Evolutionary conservation across 768 basidiomycete genomes (phyloP), one percentile per base, ranked within the genome.

Genomic region (Gloeostereum incarnatum): DNA sequence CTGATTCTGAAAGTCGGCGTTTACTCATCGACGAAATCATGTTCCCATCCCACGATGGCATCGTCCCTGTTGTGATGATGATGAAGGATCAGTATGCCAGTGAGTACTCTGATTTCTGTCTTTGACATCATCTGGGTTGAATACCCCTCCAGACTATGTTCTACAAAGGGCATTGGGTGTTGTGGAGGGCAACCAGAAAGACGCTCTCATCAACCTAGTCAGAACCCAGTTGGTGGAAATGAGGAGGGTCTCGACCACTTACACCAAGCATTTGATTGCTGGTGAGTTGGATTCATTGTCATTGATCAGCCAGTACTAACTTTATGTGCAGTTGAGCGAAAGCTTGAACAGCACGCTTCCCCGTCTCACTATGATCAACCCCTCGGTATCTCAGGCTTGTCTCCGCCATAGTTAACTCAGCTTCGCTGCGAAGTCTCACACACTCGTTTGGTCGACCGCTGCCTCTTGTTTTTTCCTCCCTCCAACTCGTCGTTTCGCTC

Each of bases 41-140:
- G 62, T 56, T 62, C 2, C 61, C 71, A 9, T 72, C 71, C 44
- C 62, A 68, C 20, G 81, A 88, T 45, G 83, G 83, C 3, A 62
- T 75, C 35, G 81, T 71, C 44, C 71, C 88, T 19, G 71, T 86
- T 42, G 71, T 72, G 2, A 73, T 77, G 58, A 65, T 75, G 69
- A 85, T 93, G 75, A 85, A 85, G 60, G 88, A 94, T 53, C 86
- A 87, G 49, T 92, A 74, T 59, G 88, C 81, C 35, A 91, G 82
- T 92, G 52, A 53, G 89, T 73, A 10, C 10, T 38, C 3, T 25
- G 14, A 36, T 13, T 19, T 19, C 17, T 9, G 10, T 22, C 3
- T 31, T 24, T 6, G 18, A 2, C n/a, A 11, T 7, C n/a, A n/a
- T n/a, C n/a, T n/a, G 16, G 4, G 31, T 27, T 46, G 13, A 40